Conservation (phyloP, 1,139 yeast species). For the Candida glucosophila region DNA sequence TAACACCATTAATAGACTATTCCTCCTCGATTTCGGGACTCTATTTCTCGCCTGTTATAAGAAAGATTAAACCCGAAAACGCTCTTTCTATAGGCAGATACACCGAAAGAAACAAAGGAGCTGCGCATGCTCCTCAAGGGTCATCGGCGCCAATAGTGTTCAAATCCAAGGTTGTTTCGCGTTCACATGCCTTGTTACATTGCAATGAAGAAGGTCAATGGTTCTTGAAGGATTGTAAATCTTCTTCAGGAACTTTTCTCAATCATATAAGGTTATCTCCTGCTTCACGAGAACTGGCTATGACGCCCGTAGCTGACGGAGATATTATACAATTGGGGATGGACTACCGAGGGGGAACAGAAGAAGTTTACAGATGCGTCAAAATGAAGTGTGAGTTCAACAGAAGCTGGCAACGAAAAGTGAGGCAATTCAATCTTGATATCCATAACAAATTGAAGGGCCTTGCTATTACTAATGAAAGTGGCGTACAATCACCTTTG, state of each 20-base stretch:
- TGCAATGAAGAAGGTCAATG: constrained; percentile 74
- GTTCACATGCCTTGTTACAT: constrained; percentile 78
- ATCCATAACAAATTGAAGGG: constrained; percentile 62
- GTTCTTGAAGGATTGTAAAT: constrained; percentile 79
- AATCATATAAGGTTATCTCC: constrained; percentile 80
- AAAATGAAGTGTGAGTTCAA: constrained; percentile 86
- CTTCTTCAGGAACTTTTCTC: constrained; percentile 88
- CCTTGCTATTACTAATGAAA: constrained; percentile 31
- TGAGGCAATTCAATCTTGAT: constrained; percentile 70
- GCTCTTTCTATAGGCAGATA: constrained; percentile 72
- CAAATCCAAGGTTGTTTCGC: constrained; percentile 86
- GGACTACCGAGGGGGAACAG: constrained; percentile 94
- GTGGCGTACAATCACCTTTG: no score
- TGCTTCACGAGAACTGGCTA: constrained; percentile 65
- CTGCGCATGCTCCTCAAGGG: constrained; percentile 66
- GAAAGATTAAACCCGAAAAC: constrained; percentile 61
- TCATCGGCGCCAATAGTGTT: constrained; percentile 77
- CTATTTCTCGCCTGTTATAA: constrained; percentile 74
- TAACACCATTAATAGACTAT: constrained; percentile 85
- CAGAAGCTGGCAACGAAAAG: constrained; percentile 80
- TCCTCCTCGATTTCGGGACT: constrained; percentile 69
- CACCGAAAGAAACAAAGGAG: constrained; percentile 72
- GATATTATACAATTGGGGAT: constrained; percentile 88
- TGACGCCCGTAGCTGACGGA: constrained; percentile 66
- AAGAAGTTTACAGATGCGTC: constrained; percentile 88